phyloP scores from a whole-genome alignment of 768 basidiomycete genomes.

The Trametes cinnabarina region DNA sequence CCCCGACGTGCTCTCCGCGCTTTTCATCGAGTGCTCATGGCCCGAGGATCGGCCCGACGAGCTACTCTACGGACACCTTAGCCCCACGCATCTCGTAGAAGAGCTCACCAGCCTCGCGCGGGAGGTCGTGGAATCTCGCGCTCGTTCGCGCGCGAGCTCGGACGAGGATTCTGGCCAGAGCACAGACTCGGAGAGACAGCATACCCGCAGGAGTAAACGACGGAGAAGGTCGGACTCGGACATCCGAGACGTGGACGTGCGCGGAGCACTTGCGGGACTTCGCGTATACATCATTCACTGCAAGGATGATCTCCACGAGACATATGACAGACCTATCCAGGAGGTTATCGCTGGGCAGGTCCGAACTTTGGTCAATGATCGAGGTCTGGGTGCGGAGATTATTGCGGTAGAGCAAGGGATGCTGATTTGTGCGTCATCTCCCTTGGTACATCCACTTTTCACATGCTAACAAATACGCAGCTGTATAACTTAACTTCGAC shows the following conservation, averaged over 20 bases:
- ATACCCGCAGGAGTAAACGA: conserved; percentile 38
- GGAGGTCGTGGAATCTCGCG: conserved; percentile 57
- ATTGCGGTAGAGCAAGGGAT: conserved; percentile 77
- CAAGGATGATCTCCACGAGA: conserved; percentile 67
- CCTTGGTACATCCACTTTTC: neutral
- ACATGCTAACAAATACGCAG: neutral
- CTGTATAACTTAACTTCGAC: conserved; percentile 4
- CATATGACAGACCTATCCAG: conserved; percentile 49
- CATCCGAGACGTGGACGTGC: conserved; percentile 40
- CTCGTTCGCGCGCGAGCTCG: neutral
- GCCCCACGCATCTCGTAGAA: conserved; percentile 71
- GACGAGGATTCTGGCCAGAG: neutral
- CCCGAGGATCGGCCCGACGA: conserved; percentile 67
- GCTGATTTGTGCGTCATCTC: conserved; percentile 55
- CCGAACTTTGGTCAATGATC: conserved; percentile 53
- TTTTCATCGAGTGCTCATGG: conserved; percentile 96
- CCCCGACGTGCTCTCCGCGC: conserved; percentile 60
- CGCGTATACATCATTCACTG: conserved; percentile 83
- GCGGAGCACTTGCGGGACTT: conserved; percentile 55
- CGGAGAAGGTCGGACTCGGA: conserved; percentile 29
- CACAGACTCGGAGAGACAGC: neutral
- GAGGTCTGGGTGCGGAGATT: conserved; percentile 69
- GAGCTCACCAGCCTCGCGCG: conserved; percentile 72
- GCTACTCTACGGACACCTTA: conserved; percentile 82
- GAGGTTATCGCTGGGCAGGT: conserved; percentile 77